Evolutionary conservation across 2,329 filamentous ascomycete genomes (phyloP).

Genomic region (Fusarium concolor): DNA sequence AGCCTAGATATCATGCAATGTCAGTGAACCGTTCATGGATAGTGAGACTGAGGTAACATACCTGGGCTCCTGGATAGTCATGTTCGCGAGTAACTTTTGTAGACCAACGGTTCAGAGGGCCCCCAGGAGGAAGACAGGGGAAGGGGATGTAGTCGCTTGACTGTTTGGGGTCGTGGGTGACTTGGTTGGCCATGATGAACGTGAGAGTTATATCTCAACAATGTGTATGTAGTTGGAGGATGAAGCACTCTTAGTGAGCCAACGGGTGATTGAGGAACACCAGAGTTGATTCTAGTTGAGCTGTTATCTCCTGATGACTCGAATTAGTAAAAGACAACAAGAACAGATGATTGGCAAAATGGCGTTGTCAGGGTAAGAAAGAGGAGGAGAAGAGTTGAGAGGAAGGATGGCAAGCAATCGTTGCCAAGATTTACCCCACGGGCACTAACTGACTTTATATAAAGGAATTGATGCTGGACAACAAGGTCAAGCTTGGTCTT

Average conservation of each 20-base stretch:
- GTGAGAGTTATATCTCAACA: slow-evolving; percentile 2
- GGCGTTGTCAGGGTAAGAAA: slow-evolving; percentile 5
- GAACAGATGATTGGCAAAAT: background rate
- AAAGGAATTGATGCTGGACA: slow-evolving; percentile 16
- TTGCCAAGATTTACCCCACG: slow-evolving; percentile 17
- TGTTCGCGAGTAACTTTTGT: slow-evolving; percentile 83
- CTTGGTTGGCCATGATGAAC: slow-evolving; percentile 45
- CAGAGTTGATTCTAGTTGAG: background rate
- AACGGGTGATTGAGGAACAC: background rate
- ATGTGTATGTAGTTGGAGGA: background rate
- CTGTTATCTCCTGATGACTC: background rate
- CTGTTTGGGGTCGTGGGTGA: slow-evolving; percentile 56
- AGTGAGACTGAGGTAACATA: slow-evolving; percentile 49
- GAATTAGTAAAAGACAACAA: background rate
- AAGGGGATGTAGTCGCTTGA: slow-evolving; percentile 67
- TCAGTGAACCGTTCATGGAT: background rate
- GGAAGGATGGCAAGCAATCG: background rate
- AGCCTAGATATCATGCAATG: slow-evolving; percentile 63
- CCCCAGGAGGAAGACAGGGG: slow-evolving; percentile 62
- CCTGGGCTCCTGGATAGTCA: slow-evolving; percentile 93
- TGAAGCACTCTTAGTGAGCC: background rate
- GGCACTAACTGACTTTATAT: slow-evolving; percentile 5
- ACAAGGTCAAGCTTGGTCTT: slow-evolving; percentile 7
- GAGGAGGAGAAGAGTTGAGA: slow-evolving; percentile 2
- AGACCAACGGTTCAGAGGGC: slow-evolving; percentile 84